phyloP scores from a whole-genome alignment of 768 basidiomycete species.

The Pholiota microspora region DNA sequence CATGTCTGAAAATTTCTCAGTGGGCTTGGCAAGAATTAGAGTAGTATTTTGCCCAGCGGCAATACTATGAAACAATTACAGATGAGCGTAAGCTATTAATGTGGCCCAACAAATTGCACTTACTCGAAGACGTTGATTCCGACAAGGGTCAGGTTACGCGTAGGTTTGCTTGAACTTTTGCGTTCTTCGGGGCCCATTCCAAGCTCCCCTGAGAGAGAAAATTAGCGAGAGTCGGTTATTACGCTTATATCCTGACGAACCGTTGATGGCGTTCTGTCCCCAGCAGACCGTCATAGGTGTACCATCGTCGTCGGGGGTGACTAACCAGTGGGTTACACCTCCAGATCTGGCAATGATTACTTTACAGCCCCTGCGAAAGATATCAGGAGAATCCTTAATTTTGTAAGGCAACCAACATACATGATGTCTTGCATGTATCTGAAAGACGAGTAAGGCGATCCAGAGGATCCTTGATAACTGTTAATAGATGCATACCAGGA shows the following conservation, averaged over 20 bases:
- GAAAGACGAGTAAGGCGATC: constrained; percentile 87
- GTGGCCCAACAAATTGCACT: constrained; percentile 15
- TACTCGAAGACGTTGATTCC: constrained; percentile 81
- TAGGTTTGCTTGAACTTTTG: constrained; percentile 86
- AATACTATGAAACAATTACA: constrained; percentile 45
- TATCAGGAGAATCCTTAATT: constrained; percentile 1
- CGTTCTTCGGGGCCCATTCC: constrained; percentile 78
- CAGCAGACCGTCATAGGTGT: constrained; percentile 82
- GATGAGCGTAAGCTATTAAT: neutral
- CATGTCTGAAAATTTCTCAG: constrained; percentile 71
- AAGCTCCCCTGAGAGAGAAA: constrained; percentile 56
- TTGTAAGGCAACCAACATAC: constrained; percentile 36
- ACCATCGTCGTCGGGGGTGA: constrained; percentile 73
- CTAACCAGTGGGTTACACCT: constrained; percentile 86
- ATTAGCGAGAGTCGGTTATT: neutral
- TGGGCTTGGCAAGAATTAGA: constrained; percentile 75
- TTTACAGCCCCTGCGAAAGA: constrained; percentile 67
- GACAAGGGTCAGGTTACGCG: constrained; percentile 62
- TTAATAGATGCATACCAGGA: neutral
- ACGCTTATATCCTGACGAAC: constrained; percentile 29
- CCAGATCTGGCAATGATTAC: constrained; percentile 68
- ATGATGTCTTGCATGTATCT: constrained; percentile 85
- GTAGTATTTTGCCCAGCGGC: constrained; percentile 88
- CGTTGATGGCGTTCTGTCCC: constrained; percentile 86
- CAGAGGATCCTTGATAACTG: constrained; percentile 67